These are phyloP conservation scores for Neostapfia colusana DNA, from an alignment of 176 grass and related monocot genomes.

Conservation along the genomic window DNA sequence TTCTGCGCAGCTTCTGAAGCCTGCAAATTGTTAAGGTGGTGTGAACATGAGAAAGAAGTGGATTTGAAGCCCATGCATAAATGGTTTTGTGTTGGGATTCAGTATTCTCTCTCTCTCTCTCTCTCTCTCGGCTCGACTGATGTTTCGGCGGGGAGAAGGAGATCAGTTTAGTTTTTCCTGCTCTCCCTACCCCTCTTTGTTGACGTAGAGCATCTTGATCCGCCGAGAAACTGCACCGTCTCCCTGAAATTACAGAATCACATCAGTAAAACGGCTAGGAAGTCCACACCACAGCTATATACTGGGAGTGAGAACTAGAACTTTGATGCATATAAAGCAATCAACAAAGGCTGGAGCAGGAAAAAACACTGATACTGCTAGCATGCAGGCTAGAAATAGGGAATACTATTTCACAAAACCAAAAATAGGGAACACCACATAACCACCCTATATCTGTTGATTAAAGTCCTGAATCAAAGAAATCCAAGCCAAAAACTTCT, in stretches of 20 bases:
- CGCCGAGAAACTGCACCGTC: slow-evolving; percentile 7
- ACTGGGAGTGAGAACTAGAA: neutral
- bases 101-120: neutral
- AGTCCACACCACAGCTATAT: neutral
- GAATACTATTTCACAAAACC: too few species aligned
- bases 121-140: too few species aligned
- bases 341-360: neutral
- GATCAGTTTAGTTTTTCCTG: neutral
- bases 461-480: neutral
- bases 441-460: neutral
- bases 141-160: neutral
- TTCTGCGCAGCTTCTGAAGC: slow-evolving; percentile 11
- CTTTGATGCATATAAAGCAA: neutral
- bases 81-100: neutral
- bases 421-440: neutral
- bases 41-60: slow-evolving; percentile 6
- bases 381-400: neutral
- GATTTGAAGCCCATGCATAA: neutral
- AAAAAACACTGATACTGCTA: neutral
- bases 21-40: slow-evolving; percentile 18
- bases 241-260: slow-evolving; percentile 38
- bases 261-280: neutral
- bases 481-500: neutral
- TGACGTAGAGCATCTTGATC: slow-evolving; percentile 25
- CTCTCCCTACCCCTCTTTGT: slow-evolving; percentile 39